Evolutionary conservation across 176 grass and related monocot genomes (phyloP).

Genomic region (Thinopyrum elongatum): DNA sequence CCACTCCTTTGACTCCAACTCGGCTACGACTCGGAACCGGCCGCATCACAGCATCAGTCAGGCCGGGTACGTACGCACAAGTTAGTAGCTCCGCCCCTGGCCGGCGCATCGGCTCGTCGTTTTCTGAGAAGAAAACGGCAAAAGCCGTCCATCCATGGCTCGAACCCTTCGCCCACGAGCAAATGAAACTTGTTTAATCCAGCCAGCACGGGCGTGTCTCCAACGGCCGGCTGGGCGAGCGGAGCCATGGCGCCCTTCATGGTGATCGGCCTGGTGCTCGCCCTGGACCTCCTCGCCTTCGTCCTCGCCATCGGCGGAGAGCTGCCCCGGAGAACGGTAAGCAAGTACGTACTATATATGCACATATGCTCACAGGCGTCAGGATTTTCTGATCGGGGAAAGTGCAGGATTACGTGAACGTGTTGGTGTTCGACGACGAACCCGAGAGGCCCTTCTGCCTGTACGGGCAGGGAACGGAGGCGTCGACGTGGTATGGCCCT

Average conservation of each 20-base stretch:
- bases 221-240: not conserved
- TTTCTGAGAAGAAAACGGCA: not conserved
- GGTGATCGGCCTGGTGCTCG: conserved; percentile 37
- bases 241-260: conserved; percentile 44
- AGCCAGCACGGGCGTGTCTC: not conserved
- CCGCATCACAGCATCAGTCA: too few relatives aligned
- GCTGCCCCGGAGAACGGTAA: conserved; percentile 74
- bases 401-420: conserved; percentile 34
- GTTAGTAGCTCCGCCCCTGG: too few relatives aligned
- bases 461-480: conserved; percentile 46
- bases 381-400: too few relatives aligned
- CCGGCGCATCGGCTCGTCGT: too few relatives aligned
- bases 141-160: not conserved
- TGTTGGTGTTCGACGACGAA: not conserved
- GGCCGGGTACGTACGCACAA: too few relatives aligned
- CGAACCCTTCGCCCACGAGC: not conserved
- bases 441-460: conserved; percentile 40
- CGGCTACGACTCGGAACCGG: too few relatives aligned
- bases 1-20: too few relatives aligned
- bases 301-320: conserved; percentile 81
- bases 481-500: conserved; percentile 67
- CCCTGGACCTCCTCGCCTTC: conserved; percentile 78
- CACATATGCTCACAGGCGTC: too few relatives aligned
- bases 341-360: too few relatives aligned
- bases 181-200: not conserved